Conservation (phyloP, 2,329 filamentous ascomycete genomes). For the Metarhizium guizhouense region DNA sequence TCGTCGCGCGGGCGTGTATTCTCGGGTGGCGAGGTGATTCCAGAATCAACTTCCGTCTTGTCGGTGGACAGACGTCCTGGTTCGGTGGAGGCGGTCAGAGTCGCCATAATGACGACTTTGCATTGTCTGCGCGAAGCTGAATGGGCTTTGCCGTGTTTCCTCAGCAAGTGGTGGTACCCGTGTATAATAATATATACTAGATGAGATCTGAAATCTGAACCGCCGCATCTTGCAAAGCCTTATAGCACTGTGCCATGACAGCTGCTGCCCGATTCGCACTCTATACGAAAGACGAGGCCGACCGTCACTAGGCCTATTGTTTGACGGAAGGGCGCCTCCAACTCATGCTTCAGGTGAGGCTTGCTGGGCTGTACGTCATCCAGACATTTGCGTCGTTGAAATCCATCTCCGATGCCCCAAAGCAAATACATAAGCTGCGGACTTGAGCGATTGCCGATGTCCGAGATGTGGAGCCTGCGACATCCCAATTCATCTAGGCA, state of each 20-base stretch:
- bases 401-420: no score
- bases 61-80: constrained; percentile 17
- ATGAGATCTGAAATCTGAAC: no score
- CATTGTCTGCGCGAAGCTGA: not conserved
- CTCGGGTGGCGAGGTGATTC: constrained; percentile 10
- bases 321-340: not conserved
- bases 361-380: not conserved
- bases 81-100: not conserved
- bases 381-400: not conserved
- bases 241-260: not conserved
- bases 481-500: not conserved
- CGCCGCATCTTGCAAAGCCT: no score
- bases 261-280: not conserved
- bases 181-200: no score
- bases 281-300: not conserved
- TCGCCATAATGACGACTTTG: not conserved
- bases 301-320: not conserved
- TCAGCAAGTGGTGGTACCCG: not conserved
- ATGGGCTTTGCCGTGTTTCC: not conserved
- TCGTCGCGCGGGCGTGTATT: not conserved
- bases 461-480: constrained; percentile 12
- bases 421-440: constrained; percentile 8
- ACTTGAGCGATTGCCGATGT: constrained; percentile 20
- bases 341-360: not conserved
- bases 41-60: constrained; percentile 22